A percentile compares a stretch with the other conserved stretches of the same genome.
Evolutionary conservation across 2,329 filamentous ascomycete species (phyloP).

Genomic region (Sporothrix brunneoviolacea): DNA sequence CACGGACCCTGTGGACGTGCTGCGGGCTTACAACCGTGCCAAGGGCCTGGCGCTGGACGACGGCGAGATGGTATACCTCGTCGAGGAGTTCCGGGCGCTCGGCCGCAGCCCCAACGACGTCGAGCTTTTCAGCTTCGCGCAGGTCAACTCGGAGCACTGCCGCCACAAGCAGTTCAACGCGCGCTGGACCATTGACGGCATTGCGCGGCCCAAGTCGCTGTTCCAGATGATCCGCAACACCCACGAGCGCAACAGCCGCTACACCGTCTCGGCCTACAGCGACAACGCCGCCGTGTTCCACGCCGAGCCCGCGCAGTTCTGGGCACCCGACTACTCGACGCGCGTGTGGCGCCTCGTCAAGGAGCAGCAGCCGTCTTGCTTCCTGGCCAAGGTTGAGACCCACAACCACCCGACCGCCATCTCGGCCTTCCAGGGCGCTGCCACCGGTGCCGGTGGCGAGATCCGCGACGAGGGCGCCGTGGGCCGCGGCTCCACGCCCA

Average conservation of each 20-base stretch:
- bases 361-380: slow-evolving; percentile 65
- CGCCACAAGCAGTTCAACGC: slow-evolving; percentile 90
- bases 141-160: slow-evolving; percentile 96
- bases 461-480: slow-evolving; percentile 94
- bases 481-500: slow-evolving; percentile 84
- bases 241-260: slow-evolving; percentile 71
- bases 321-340: slow-evolving; percentile 81
- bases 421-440: slow-evolving; percentile 84
- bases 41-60: slow-evolving; percentile 81
- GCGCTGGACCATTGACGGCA: slow-evolving; percentile 87
- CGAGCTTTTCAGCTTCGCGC: slow-evolving; percentile 98
- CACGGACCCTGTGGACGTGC: slow-evolving; percentile 59
- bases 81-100: slow-evolving; percentile 69
- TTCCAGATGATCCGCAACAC: slow-evolving; percentile 98
- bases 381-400: slow-evolving; percentile 91
- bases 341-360: slow-evolving; percentile 83
- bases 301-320: slow-evolving; percentile 65
- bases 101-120: slow-evolving; percentile 73
- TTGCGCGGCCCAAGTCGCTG: slow-evolving; percentile 69
- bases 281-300: slow-evolving; percentile 94
- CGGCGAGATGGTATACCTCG: slow-evolving; percentile 87
- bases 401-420: slow-evolving; percentile 97
- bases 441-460: slow-evolving; percentile 91
- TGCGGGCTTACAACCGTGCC: slow-evolving; percentile 76
- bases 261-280: slow-evolving; percentile 91